Conservation (phyloP, 1,139 yeast species). For the Yamadazyma sp. region DNA sequence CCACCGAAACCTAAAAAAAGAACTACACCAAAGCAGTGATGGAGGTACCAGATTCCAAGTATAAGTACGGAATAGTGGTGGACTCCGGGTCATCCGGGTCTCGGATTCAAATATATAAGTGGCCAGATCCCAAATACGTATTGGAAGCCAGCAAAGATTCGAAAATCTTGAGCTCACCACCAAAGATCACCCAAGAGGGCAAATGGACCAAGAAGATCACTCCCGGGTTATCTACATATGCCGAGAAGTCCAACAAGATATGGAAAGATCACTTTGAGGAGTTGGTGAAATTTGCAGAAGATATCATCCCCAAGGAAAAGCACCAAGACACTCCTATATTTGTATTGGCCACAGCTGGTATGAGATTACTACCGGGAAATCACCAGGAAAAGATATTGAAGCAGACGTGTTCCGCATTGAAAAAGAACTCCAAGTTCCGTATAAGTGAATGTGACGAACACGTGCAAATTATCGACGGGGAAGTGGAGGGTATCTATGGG, state of each 20-base stretch:
- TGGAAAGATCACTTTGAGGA: slow-evolving; percentile 62
- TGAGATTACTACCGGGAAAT: slow-evolving; percentile 58
- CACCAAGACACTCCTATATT: slow-evolving; percentile 65
- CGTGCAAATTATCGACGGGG: slow-evolving; percentile 76
- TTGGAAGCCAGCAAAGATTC: slow-evolving; percentile 23
- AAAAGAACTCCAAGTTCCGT: slow-evolving; percentile 48
- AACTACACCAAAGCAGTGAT: slow-evolving; percentile 3
- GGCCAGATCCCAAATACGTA: slow-evolving; percentile 50
- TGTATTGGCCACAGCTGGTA: slow-evolving; percentile 80
- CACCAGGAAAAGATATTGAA: slow-evolving; percentile 47
- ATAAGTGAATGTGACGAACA: slow-evolving; percentile 56
- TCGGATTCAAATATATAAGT: slow-evolving; percentile 64
- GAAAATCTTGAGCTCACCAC: slow-evolving; percentile 50
- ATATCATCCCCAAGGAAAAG: slow-evolving; percentile 54
- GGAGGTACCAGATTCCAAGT: slow-evolving; percentile 15
- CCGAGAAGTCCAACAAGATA: slow-evolving; percentile 45
- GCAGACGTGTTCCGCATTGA: slow-evolving; percentile 52
- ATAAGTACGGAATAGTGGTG: slow-evolving; percentile 66
- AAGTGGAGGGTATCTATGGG: slow-evolving; percentile 77
- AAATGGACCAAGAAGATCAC: slow-evolving; percentile 61
- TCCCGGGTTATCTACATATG: slow-evolving; percentile 70
- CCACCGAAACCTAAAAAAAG: not conserved
- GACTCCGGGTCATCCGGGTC: slow-evolving; percentile 88
- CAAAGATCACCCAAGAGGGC: slow-evolving; percentile 56
- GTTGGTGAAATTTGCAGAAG: slow-evolving; percentile 57